Evolutionary conservation across 1,284 basidiomycete genomes (phyloP).

Genomic region (Tylopilus orsonianus): DNA sequence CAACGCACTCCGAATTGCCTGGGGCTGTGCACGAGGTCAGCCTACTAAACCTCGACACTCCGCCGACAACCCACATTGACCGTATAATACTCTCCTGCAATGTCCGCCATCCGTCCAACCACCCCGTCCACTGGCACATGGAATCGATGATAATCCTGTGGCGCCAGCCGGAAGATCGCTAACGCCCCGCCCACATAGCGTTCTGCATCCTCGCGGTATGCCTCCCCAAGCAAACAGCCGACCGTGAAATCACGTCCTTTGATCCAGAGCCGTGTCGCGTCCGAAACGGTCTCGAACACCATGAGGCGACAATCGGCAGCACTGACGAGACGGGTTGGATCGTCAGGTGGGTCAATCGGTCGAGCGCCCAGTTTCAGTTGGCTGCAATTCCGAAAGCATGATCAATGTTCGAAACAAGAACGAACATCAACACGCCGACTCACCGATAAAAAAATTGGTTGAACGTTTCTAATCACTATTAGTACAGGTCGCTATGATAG

Average conservation of each 20-base stretch:
- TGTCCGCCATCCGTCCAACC: slow-evolving; percentile 78
- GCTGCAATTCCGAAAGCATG: slow-evolving; percentile 39
- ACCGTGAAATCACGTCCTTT: slow-evolving; percentile 94
- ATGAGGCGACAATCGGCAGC: slow-evolving; percentile 94
- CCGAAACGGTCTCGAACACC: slow-evolving; percentile 82
- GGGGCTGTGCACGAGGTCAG: slow-evolving; percentile 51
- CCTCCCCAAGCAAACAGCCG: slow-evolving; percentile 75
- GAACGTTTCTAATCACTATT: slow-evolving; percentile 66
- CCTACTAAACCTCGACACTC: slow-evolving; percentile 11
- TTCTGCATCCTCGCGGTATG: slow-evolving; percentile 66
- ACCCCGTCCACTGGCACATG: slow-evolving; percentile 88
- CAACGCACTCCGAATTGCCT: slow-evolving; percentile 77
- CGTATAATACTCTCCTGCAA: slow-evolving; percentile 89
- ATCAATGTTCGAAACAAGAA: slow-evolving; percentile 34
- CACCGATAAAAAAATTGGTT: slow-evolving; percentile 86
- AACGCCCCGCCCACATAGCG: slow-evolving; percentile 76
- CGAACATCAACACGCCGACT: neutral
- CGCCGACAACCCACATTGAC: slow-evolving; percentile 74
- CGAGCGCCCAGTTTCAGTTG: slow-evolving; percentile 85
- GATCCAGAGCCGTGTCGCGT: slow-evolving; percentile 93
- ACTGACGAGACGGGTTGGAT: slow-evolving; percentile 79
- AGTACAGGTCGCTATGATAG: neutral
- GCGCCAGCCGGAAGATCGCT: slow-evolving; percentile 90
- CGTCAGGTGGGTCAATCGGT: slow-evolving; percentile 71
- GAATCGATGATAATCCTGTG: slow-evolving; percentile 97